These are phyloP conservation scores for Penicillium sp. DNA, from an alignment of 2,329 filamentous ascomycete species.

Conservation along the genomic window DNA sequence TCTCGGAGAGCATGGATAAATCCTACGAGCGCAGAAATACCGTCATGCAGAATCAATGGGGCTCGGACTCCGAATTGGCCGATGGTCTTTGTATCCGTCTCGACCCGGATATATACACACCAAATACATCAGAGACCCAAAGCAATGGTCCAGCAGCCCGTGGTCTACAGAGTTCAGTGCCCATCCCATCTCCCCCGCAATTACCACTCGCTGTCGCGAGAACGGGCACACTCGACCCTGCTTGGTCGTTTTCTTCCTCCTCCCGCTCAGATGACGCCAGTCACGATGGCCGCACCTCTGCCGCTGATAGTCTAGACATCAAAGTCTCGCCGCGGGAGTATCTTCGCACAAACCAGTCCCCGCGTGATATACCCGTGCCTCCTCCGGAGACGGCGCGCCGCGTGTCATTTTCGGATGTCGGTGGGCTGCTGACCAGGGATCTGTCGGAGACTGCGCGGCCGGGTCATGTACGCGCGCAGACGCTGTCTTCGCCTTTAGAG, in stretches of 20 bases:
- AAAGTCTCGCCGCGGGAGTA: conserved; percentile 37
- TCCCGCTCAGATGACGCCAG: conserved; percentile 28
- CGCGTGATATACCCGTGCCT: conserved; percentile 33
- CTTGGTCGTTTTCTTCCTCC: conserved; percentile 32
- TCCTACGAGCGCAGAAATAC: conserved; percentile 48
- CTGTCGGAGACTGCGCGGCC: not conserved
- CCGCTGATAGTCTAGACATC: conserved; percentile 32
- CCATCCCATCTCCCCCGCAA: conserved; percentile 38
- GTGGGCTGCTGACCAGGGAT: conserved; percentile 62
- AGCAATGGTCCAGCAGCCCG: not conserved
- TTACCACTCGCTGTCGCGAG: conserved; percentile 20
- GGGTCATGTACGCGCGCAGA: conserved; percentile 1
- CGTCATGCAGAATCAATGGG: conserved; percentile 68
- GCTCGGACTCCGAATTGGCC: conserved; percentile 88
- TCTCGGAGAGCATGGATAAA: conserved; percentile 46
- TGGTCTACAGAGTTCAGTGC: not conserved
- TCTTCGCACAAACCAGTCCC: conserved; percentile 29
- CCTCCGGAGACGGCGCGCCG: conserved; percentile 42
- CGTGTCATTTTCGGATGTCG: conserved; percentile 82
- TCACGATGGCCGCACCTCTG: conserved; percentile 29
- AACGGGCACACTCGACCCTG: conserved; percentile 30
- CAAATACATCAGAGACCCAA: conserved; percentile 33
- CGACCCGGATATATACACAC: conserved; percentile 46
- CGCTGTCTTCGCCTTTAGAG: not conserved
- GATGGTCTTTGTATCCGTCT: conserved; percentile 70